Base-by-base conservation (phyloP, 202 grass and related monocot genomes). In the Eragrostis tef region DNA sequence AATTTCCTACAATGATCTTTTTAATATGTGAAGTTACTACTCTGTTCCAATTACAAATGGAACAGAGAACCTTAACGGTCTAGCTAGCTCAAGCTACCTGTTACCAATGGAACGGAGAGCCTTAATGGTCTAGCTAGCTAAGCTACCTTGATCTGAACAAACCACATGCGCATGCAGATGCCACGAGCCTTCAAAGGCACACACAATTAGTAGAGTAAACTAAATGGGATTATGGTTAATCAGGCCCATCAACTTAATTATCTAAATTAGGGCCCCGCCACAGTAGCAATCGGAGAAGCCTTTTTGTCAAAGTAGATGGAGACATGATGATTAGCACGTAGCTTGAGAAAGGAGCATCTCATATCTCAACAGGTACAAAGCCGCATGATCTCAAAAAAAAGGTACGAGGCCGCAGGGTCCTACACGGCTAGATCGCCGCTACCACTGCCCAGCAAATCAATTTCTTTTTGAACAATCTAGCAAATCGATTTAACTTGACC, bases 301-400 rank as follows among this genome's bases (percentile, higher is more conserved):
- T 29, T 75, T 60, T 86, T 75, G 70, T 75, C 26, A 67, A 73
- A 86, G 70, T 41, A 66, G 70, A 81, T 67, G 57, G 51, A 26
- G 73, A 78, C 68, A 79, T 79, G 87, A 0, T 62, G 59, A 89
- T 79, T 78, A 79, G 59, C 83, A 86, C 67, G 8, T 83, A 89
- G 79, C 83, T 89, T 89, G 75, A 66, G 44, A 13, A 70, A 79
- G 79, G 73, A 79, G 88, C 83, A 86, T 36, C 27, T 63, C 26
- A 7, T 34, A 79, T 27, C 81, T 29, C 34, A 43, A 79, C 47
- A 51, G 11, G 31, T 34, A 34, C 31, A 34, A 34, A 34, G 31
- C 31, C n/a, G n/a, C n/a, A n/a, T n/a, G n/a, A n/a, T n/a, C n/a
- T n/a, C n/a, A n/a, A n/a, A n/a, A n/a, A n/a, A n/a, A n/a, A n/a